Conservation (phyloP, 345 rosid species). For the Eutrema yunnanense region DNA sequence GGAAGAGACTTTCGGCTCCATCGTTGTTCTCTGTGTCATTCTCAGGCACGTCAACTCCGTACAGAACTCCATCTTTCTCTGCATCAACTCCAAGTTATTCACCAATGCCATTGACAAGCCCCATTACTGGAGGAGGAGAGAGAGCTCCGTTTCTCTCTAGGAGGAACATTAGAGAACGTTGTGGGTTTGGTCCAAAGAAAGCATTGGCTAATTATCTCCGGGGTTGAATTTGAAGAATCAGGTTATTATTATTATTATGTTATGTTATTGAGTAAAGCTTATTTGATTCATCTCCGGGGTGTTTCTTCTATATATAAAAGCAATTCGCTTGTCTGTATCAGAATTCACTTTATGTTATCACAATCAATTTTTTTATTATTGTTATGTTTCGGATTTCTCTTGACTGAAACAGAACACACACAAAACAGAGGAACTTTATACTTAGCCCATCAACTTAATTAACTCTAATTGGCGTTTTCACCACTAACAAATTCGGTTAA, state of each 20-base stretch:
- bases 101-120: constrained; percentile 54
- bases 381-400: too few species aligned
- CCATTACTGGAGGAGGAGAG: constrained; percentile 45
- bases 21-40: constrained; percentile 49
- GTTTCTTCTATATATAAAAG: not conserved
- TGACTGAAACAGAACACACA: too few species aligned
- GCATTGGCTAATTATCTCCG: constrained; percentile 75
- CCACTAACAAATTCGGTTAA: too few species aligned
- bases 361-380: too few species aligned
- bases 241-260: not conserved
- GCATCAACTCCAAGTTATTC: constrained; percentile 59
- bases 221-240: constrained; percentile 14
- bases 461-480: too few species aligned
- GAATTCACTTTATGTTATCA: too few species aligned
- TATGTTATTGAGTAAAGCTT: not conserved
- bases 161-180: constrained; percentile 54
- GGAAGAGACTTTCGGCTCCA: constrained; percentile 56
- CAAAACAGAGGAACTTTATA: too few species aligned
- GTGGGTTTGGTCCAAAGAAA: constrained; percentile 84
- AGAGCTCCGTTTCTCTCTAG: constrained; percentile 63
- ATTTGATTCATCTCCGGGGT: not conserved
- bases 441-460: too few species aligned
- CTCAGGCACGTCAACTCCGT: constrained; percentile 45
- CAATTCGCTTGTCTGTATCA: not conserved
- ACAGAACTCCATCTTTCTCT: constrained; percentile 52